Conservation (phyloP, 176 grass and related monocot species). For the Hordeum marinum region DNA sequence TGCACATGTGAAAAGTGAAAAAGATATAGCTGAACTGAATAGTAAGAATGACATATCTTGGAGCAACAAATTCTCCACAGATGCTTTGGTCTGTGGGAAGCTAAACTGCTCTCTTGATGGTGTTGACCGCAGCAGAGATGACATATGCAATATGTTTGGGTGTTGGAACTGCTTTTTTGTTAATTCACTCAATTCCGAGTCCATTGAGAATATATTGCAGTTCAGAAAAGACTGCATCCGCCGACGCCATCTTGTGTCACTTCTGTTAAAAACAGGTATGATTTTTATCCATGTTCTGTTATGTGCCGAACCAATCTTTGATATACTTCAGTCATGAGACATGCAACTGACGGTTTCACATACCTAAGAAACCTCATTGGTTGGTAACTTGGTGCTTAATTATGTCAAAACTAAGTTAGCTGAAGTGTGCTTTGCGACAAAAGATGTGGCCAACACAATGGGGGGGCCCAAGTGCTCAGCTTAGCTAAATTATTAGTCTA, state of each 20-base stretch:
- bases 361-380: not conserved
- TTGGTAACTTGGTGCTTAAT: not conserved
- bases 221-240: conserved; percentile 44
- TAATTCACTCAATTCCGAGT: conserved; percentile 42
- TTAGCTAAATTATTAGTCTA: not conserved
- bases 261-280: conserved; percentile 83
- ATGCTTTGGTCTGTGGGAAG: conserved; percentile 20
- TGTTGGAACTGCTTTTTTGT: conserved; percentile 69
- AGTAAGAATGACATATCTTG: conserved; percentile 5
- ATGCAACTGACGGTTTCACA: not conserved
- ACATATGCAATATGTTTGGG: conserved; percentile 36
- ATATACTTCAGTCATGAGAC: not conserved
- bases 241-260: conserved; percentile 38
- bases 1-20: conserved; percentile 22
- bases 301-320: conserved; percentile 18
- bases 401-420: not conserved
- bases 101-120: not conserved
- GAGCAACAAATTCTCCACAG: not conserved
- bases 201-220: conserved; percentile 55
- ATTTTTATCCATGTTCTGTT: conserved; percentile 8
- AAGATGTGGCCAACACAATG: not conserved
- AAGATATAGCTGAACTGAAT: conserved; percentile 12
- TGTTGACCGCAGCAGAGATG: conserved; percentile 9
- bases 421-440: not conserved
- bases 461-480: not conserved